These are phyloP conservation scores for Begonia fuchsioides DNA, from an alignment of 306 rosid species.

Conservation along the genomic window DNA sequence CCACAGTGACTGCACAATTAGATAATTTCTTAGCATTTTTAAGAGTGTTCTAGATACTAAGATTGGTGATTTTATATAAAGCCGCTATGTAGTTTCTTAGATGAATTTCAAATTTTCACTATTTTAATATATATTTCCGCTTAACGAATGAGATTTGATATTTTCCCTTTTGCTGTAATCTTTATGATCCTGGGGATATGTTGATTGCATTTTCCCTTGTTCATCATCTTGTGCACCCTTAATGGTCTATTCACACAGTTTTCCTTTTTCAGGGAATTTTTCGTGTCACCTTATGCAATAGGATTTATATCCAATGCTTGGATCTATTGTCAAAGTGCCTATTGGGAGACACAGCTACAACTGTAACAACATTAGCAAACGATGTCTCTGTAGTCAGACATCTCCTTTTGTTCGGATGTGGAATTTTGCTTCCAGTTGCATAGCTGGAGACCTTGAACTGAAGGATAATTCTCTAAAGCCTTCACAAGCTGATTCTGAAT, in stretches of 20 bases:
- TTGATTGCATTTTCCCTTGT: no score
- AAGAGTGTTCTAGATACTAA: no score
- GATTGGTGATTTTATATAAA: no score
- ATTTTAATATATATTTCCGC: no score
- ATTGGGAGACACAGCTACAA: conserved; percentile 4
- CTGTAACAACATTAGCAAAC: conserved; percentile 4
- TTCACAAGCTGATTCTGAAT: conserved; percentile 39
- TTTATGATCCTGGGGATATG: no score
- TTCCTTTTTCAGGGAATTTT: not conserved
- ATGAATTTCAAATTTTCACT: no score
- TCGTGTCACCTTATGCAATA: not conserved
- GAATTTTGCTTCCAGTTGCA: conserved; percentile 64
- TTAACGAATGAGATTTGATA: no score
- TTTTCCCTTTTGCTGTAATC: no score
- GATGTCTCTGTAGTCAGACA: conserved; percentile 22
- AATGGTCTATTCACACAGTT: not conserved
- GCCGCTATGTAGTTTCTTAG: no score
- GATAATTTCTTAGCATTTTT: no score
- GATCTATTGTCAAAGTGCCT: not conserved
- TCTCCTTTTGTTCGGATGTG: conserved; percentile 33
- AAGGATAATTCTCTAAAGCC: conserved; percentile 36
- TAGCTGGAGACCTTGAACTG: conserved; percentile 49
- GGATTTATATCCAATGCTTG: not conserved
- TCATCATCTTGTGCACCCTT: no score
- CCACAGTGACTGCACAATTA: no score